Evolutionary conservation across 768 basidiomycete species (phyloP), one percentile per base, ranked within the genome.

Genomic region (Hygrophoropsis aurantiaca): DNA sequence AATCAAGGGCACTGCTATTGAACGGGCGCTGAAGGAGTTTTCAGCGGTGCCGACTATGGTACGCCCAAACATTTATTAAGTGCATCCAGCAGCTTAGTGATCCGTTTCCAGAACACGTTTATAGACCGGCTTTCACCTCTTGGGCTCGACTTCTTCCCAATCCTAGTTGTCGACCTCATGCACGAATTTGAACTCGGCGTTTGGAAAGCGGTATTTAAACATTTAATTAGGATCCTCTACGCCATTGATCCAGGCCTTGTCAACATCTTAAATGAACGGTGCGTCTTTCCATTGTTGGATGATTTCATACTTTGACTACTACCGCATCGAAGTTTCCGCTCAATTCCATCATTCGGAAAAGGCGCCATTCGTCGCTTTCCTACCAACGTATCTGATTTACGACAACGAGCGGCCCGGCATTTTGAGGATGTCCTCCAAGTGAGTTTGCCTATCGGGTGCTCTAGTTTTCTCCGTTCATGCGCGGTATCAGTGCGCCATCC

Each of bases 381-480:
- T 15, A 41, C 37, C 0, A 72, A 74, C 47, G 58, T 65, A 1
- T 64, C 68, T 0, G 64, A 64, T 13, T 63, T 73, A 61, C 66
- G 65, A 32, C 62, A 69, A 24, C 44, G 67, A 3, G 66, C 67
- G 6, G 75, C 63, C 1, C 53, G 66, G 0, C 68, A 77, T 38
- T 77, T 69, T 42, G 70, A 76, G 41, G 72, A 78, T 33, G 47
- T 75, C 1, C 55, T 77, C 0, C 74, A 76, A 64, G 75, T 55
- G 18, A 24, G 18, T 15, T 18, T 32, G 16, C 4, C n/a, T 20
- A 4, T 25, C 8, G 4, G 6, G 4, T 13, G 2, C 21, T 21
- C 15, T 42, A 25, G n/a, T n/a, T 9, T 9, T 24, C n/a, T 48
- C 25, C 11, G 19, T 42, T 23, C 7, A 41, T 9, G 13, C 20